A percentile compares a stretch with the other conserved stretches of the same genome.
These are phyloP conservation scores for Cladosporium sp. DNA, from an alignment of 2,329 filamentous ascomycete species.

Conservation along the genomic window DNA sequence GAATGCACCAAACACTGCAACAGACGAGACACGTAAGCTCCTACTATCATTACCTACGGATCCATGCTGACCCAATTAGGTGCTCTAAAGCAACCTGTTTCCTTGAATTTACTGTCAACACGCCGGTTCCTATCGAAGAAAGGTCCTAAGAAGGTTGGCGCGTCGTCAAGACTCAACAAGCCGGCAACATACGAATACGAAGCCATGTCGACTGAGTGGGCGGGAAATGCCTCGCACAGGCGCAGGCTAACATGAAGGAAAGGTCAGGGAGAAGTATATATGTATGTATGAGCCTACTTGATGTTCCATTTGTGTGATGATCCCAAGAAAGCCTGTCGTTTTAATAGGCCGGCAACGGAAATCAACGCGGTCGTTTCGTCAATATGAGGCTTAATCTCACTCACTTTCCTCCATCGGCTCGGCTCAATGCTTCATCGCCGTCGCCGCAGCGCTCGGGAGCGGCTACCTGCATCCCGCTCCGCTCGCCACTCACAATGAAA, in stretches of 20 bases:
- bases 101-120: background rate
- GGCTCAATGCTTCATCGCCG: too few relatives aligned
- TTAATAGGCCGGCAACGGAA: too few relatives aligned
- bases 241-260: background rate
- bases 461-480: background rate
- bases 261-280: background rate
- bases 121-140: background rate
- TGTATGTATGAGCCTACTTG: too few relatives aligned
- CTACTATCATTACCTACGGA: background rate
- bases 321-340: background rate
- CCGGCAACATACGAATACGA: background rate
- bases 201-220: background rate
- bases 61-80: background rate
- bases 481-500: background rate
- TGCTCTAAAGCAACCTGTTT: background rate
- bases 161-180: background rate
- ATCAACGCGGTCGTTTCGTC: background rate
- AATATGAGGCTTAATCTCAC: background rate
- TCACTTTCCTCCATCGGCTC: background rate
- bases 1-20: background rate
- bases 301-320: background rate
- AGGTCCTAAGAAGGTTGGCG: background rate
- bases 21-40: background rate
- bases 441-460: background rate
- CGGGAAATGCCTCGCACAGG: background rate